A percentile compares a stretch with the other conserved stretches of the same genome.
Evolutionary conservation across 2,329 filamentous ascomycete genomes (phyloP).

Genomic region (Fusarium setosum): DNA sequence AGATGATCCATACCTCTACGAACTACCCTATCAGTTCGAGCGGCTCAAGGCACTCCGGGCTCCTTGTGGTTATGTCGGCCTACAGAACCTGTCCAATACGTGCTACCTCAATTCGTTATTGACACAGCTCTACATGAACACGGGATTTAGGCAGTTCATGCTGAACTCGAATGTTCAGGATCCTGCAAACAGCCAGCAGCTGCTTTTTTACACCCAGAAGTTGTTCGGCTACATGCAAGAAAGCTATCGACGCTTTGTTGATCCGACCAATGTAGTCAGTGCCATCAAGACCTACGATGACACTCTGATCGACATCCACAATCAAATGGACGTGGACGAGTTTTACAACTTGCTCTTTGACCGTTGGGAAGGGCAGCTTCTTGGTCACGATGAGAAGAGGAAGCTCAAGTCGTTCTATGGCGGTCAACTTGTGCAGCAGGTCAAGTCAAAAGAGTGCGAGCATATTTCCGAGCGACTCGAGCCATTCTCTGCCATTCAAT

Average conservation of each 20-base stretch:
- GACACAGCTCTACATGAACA: slow-evolving; percentile 96
- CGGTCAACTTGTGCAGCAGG: slow-evolving; percentile 91
- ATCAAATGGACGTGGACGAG: slow-evolving; percentile 98
- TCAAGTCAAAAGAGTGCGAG: slow-evolving; percentile 92
- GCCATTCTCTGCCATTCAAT: slow-evolving; percentile 93
- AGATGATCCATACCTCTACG: slow-evolving; percentile 68
- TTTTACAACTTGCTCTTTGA: slow-evolving; percentile 97
- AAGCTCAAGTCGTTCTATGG: slow-evolving; percentile 87
- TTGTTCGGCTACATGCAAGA: slow-evolving; percentile 91
- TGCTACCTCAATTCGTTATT: slow-evolving; percentile 97
- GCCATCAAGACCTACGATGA: slow-evolving; percentile 88
- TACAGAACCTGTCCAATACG: slow-evolving; percentile 94
- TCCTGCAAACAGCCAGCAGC: slow-evolving; percentile 66
- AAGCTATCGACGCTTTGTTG: slow-evolving; percentile 77
- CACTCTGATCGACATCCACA: slow-evolving; percentile 82
- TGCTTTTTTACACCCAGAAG: slow-evolving; percentile 82
- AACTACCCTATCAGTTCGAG: slow-evolving; percentile 72
- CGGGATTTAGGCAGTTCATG: slow-evolving; percentile 87
- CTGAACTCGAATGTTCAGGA: slow-evolving; percentile 71
- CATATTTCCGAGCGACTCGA: slow-evolving; percentile 94
- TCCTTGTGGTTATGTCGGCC: slow-evolving; percentile 83
- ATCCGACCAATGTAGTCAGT: slow-evolving; percentile 77
- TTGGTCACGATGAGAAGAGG: slow-evolving; percentile 74
- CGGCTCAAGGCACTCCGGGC: slow-evolving; percentile 76
- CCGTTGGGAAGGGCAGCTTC: slow-evolving; percentile 86